Evolutionary conservation across 495 filamentous ascomycete species (phyloP).

Genomic region (Hypoxylon lenormandii): DNA sequence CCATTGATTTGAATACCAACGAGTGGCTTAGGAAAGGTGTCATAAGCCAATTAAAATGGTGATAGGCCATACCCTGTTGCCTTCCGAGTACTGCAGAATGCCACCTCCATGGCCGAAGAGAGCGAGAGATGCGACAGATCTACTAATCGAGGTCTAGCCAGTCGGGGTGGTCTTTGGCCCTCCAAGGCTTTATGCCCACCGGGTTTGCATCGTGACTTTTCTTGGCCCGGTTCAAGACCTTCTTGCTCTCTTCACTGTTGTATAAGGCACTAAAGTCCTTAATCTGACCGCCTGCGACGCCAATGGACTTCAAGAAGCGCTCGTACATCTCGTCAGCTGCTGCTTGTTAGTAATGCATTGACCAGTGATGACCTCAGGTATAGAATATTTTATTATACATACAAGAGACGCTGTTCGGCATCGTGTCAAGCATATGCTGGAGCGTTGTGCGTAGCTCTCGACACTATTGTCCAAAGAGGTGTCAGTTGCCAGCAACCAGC

Average conservation of each 20-base stretch:
- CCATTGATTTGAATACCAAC: not conserved
- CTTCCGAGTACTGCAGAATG: not conserved
- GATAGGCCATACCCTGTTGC: too few species aligned
- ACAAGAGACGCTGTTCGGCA: constrained; percentile 54
- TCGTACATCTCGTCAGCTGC: constrained; percentile 57
- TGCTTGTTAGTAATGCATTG: constrained; percentile 4
- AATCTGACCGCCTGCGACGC: constrained; percentile 56
- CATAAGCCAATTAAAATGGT: too few species aligned
- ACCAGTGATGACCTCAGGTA: constrained; percentile 44
- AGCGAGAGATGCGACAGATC: constrained; percentile 1
- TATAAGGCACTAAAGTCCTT: constrained; percentile 57
- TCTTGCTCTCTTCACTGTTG: constrained; percentile 55
- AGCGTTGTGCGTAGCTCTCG: constrained; percentile 59
- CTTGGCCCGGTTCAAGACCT: constrained; percentile 55
- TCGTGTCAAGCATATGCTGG: constrained; percentile 60
- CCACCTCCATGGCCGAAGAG: not conserved
- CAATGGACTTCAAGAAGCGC: constrained; percentile 55
- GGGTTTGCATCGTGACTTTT: constrained; percentile 61
- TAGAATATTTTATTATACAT: constrained; percentile 1
- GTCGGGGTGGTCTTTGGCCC: constrained; percentile 61
- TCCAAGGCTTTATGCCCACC: constrained; percentile 64
- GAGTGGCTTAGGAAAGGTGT: not conserved
- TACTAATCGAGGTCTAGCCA: constrained; percentile 55
- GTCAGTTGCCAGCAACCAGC: not conserved
- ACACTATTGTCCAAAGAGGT: constrained; percentile 49